Evolutionary conservation across 495 filamentous ascomycete genomes (phyloP), one percentile per base, ranked within the genome.

Genomic region (Xylaria palmicola): DNA sequence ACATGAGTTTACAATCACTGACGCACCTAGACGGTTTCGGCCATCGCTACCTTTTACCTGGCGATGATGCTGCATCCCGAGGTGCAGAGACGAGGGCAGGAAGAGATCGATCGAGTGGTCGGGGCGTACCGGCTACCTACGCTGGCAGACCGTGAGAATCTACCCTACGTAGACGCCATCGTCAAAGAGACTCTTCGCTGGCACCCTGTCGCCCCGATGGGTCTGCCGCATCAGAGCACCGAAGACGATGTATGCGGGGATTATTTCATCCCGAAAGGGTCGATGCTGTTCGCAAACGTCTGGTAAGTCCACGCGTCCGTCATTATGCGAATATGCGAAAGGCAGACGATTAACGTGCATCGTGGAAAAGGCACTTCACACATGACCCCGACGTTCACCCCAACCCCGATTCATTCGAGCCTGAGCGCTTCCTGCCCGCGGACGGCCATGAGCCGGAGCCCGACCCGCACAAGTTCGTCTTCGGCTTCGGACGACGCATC

Each of bases 401-500:
- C 0, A 72, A 77, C 26, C 81, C 83, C 0, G 64, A 68, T 1
- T 20, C n/a, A 4, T 85, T 83, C 66, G 65, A 74, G 15, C 77
- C 77, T 17, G 77, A 78, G 43, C 67, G 77, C 13, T 77, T 76
- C 56, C 19, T 76, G 2, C 66, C 43, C 8, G 30, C 13, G 13
- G 55, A 55, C 12, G 73, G 73, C 22, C 76, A 77, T 0, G 62
- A 71, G 0, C 59, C 75, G n/a, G 75, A 75, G 45, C 74, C 72
- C 1, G 77, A 79, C 5, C 77, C 75, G 6, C 68, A 74, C 22
- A 70, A 68, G 47, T 74, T 76, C 8, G 70, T 66, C 6, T 87
- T 84, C 62, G 83, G 84, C 1, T 81, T 79, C 64, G 81, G 82
- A 29, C 72, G 82, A 1, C 75, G 82, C 15, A 73, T 82, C 50